Conservation (phyloP, 106 monocot genomes). For the Posidonia australis region DNA sequence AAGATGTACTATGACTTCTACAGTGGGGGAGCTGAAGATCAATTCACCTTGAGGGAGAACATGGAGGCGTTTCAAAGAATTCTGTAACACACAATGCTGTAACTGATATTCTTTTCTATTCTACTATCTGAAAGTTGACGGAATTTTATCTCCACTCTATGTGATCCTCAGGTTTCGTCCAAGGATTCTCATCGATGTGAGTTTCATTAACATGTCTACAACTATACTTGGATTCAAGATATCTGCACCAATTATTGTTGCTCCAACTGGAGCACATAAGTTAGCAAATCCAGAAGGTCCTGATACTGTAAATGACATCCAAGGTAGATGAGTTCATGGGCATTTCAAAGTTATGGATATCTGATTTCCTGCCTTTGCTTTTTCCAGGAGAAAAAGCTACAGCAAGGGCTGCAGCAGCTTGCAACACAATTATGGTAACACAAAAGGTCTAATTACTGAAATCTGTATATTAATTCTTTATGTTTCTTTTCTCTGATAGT, state of each 20-base stretch:
- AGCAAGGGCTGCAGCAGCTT: conserved; percentile 71
- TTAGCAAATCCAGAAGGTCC: conserved; percentile 62
- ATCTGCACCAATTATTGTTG: conserved; percentile 46
- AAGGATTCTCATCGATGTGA: conserved; percentile 51
- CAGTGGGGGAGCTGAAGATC: conserved; percentile 72
- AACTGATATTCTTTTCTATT: not conserved
- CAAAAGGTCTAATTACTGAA: no score
- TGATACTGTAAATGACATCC: not conserved
- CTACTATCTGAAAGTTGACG: no score
- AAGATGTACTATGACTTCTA: conserved; percentile 75
- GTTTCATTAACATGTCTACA: conserved; percentile 45
- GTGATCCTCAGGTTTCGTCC: conserved; percentile 24
- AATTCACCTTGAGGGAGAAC: conserved; percentile 65
- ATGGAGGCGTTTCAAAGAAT: conserved; percentile 67
- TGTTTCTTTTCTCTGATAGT: no score
- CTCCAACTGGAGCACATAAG: conserved; percentile 43
- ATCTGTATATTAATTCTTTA: no score
- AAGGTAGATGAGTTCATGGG: not conserved
- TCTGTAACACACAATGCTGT: conserved; percentile 18
- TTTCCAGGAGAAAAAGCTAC: no score
- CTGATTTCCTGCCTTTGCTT: no score
- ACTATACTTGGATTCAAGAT: conserved; percentile 35
- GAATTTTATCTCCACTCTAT: no score
- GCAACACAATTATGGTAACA: conserved; percentile 62
- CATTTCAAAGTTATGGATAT: conserved; percentile 1